Conservation (phyloP, 768 basidiomycete genomes). For the Tylopilus vinaceipallidus region DNA sequence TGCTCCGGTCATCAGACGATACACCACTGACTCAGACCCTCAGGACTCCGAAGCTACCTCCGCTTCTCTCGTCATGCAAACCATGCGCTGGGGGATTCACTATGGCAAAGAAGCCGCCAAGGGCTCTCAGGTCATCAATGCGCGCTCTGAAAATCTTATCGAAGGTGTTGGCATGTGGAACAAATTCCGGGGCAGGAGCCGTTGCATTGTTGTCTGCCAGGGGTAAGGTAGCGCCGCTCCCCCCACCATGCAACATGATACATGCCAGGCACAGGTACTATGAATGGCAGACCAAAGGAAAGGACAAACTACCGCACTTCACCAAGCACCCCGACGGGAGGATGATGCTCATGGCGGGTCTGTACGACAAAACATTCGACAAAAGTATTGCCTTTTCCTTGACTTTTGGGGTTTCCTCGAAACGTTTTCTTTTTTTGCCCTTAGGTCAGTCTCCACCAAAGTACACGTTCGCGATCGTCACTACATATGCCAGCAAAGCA, state of each 20-base stretch:
- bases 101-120: slow-evolving; percentile 53
- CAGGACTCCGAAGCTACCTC: slow-evolving; percentile 8
- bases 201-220: slow-evolving; percentile 83
- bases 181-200: slow-evolving; percentile 72
- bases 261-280: slow-evolving; percentile 60
- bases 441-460: slow-evolving; percentile 56
- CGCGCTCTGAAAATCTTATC: slow-evolving; percentile 77
- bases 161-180: slow-evolving; percentile 84
- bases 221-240: slow-evolving; percentile 44
- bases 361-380: slow-evolving; percentile 74
- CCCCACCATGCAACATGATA: neutral
- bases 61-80: slow-evolving; percentile 57
- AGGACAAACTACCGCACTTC: slow-evolving; percentile 79
- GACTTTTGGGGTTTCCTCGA: neutral
- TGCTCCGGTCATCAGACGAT: slow-evolving; percentile 68
- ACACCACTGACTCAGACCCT: slow-evolving; percentile 13
- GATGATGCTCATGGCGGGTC: slow-evolving; percentile 83
- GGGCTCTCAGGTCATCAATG: slow-evolving; percentile 83
- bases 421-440: neutral
- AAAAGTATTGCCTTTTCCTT: slow-evolving; percentile 44
- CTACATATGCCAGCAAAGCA: slow-evolving; percentile 68
- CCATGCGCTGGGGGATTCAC: slow-evolving; percentile 91
- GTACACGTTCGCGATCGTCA: slow-evolving; percentile 89
- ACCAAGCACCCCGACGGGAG: slow-evolving; percentile 61
- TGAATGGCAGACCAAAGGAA: slow-evolving; percentile 90